Conservation (phyloP, 176 grass and related monocot species). For the Ananas comosus region DNA sequence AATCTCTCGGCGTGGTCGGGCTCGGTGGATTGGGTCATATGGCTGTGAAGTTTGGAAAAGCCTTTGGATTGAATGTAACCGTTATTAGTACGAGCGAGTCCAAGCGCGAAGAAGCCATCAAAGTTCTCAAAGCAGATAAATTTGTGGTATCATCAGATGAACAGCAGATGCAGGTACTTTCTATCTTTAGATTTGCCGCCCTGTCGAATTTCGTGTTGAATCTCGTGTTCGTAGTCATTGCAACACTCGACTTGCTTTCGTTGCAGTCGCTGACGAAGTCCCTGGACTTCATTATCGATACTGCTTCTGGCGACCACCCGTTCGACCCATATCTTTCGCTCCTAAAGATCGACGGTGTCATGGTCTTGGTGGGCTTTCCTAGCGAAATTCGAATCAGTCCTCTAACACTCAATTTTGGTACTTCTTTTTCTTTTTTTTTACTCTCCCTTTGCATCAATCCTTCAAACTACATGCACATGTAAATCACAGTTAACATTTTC, state of each 20-base stretch:
- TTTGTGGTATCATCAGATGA: slow-evolving; percentile 68
- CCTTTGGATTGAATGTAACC: slow-evolving; percentile 59
- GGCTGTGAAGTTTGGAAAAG: slow-evolving; percentile 78
- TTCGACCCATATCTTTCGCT: slow-evolving; percentile 71
- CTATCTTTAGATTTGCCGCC: neutral
- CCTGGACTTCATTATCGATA: slow-evolving; percentile 70
- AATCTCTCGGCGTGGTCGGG: slow-evolving; percentile 62
- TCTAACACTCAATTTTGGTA: slow-evolving; percentile 47
- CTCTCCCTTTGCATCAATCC: neutral
- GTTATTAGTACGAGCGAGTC: slow-evolving; percentile 67
- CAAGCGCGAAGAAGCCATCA: slow-evolving; percentile 68
- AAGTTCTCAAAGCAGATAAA: slow-evolving; percentile 50
- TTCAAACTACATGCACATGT: no score
- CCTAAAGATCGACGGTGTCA: slow-evolving; percentile 55
- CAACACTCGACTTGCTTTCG: neutral
- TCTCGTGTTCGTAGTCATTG: neutral
- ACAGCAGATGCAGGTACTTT: slow-evolving; percentile 57
- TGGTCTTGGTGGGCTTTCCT: slow-evolving; percentile 50
- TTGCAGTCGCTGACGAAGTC: slow-evolving; percentile 50
- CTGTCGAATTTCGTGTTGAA: neutral
- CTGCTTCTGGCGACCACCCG: slow-evolving; percentile 63
- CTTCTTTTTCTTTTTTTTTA: slow-evolving; percentile 1
- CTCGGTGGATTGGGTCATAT: slow-evolving; percentile 70
- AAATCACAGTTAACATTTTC: no score
- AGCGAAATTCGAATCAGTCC: slow-evolving; percentile 55